Conservation (phyloP, 176 grass and related monocot genomes). For the Raddia guianensis region DNA sequence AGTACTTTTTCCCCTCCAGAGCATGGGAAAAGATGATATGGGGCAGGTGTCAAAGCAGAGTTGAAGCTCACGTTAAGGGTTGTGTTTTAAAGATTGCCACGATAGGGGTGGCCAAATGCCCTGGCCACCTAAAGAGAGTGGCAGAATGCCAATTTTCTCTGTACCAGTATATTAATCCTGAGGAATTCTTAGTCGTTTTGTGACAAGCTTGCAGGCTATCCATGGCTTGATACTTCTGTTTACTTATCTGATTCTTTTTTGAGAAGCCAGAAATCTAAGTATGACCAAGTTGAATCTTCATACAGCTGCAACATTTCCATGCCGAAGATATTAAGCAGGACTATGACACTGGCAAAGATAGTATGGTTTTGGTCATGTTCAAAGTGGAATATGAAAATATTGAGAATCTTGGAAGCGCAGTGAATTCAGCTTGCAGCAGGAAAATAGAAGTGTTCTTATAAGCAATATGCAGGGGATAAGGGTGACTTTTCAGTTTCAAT, state of each 20-base stretch:
- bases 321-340: slow-evolving; percentile 93
- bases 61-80: too few species aligned
- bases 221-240: neutral
- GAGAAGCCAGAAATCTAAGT: slow-evolving; percentile 29
- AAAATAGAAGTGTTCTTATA: slow-evolving; percentile 73
- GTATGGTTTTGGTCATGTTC: slow-evolving; percentile 83
- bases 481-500: slow-evolving; percentile 5
- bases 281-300: slow-evolving; percentile 41
- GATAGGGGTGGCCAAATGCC: too few species aligned
- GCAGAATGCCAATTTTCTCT: too few species aligned
- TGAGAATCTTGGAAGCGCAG: slow-evolving; percentile 65
- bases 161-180: slow-evolving; percentile 11
- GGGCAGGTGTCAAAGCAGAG: too few species aligned
- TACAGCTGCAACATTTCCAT: slow-evolving; percentile 85
- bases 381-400: slow-evolving; percentile 85
- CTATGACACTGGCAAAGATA: slow-evolving; percentile 93
- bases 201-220: slow-evolving; percentile 10
- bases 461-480: slow-evolving; percentile 32
- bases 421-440: slow-evolving; percentile 86
- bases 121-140: too few species aligned
- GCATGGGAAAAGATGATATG: too few species aligned
- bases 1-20: too few species aligned
- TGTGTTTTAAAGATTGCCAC: too few species aligned
- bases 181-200: neutral
- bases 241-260: slow-evolving; percentile 6